These are phyloP conservation scores for Endoconidiophora laricicola DNA, from an alignment of 2,329 filamentous ascomycete genomes.

Conservation along the genomic window DNA sequence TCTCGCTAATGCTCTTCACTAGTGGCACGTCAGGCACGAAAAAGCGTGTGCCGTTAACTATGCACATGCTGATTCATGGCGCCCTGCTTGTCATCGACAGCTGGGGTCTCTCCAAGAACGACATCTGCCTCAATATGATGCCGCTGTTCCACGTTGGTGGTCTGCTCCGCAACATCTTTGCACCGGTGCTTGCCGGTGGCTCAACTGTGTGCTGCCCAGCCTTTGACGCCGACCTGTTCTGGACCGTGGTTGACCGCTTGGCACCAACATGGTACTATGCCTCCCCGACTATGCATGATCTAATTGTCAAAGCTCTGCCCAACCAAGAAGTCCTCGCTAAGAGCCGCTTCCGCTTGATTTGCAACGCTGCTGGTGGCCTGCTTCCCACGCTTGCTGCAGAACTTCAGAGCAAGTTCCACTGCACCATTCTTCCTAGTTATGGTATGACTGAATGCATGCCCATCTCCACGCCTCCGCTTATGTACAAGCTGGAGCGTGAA, in stretches of 20 bases:
- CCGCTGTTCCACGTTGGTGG: constrained; percentile 40
- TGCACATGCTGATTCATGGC: constrained; percentile 33
- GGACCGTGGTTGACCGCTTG: constrained; percentile 33
- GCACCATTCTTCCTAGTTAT: constrained; percentile 37
- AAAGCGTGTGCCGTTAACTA: constrained; percentile 37
- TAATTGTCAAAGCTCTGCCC: constrained; percentile 31
- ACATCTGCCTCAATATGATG: constrained; percentile 43
- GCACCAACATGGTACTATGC: constrained; percentile 41
- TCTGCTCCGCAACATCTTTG: constrained; percentile 36
- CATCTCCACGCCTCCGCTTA: constrained; percentile 36
- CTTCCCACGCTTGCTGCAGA: constrained; percentile 32
- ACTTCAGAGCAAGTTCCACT: constrained; percentile 33
- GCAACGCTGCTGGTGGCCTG: constrained; percentile 37
- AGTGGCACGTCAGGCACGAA: constrained; percentile 42
- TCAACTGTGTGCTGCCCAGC: constrained; percentile 36
- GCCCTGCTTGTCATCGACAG: constrained; percentile 36
- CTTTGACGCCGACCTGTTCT: constrained; percentile 39
- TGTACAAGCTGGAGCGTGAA: constrained; percentile 32
- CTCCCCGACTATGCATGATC: constrained; percentile 38
- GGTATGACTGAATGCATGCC: constrained; percentile 46
- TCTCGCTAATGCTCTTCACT: constrained; percentile 36
- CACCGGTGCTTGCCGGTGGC: constrained; percentile 35
- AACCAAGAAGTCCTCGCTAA: constrained; percentile 24
- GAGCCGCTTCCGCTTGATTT: constrained; percentile 33
- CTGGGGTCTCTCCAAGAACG: constrained; percentile 30